These are phyloP conservation scores for Viola pubescens DNA, from an alignment of 441 rosid genomes.

Conservation along the genomic window DNA sequence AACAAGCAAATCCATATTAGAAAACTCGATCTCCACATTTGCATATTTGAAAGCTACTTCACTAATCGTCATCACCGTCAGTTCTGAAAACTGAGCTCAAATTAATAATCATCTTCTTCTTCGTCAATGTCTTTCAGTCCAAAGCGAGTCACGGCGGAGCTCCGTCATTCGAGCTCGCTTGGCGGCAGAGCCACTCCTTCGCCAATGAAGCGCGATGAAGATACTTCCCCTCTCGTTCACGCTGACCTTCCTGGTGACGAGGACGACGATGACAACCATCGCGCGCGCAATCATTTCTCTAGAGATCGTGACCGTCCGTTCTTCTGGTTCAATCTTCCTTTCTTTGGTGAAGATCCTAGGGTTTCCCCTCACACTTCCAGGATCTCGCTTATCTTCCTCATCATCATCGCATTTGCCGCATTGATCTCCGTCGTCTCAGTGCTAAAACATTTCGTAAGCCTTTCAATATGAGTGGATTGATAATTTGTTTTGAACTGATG, in stretches of 20 bases:
- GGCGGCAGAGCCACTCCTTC: slow-evolving; percentile 81
- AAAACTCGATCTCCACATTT: too few species aligned
- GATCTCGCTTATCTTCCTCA: slow-evolving; percentile 49
- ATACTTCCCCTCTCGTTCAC: slow-evolving; percentile 65
- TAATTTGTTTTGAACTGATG: neutral
- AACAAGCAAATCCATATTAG: too few species aligned
- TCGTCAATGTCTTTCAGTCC: slow-evolving; percentile 49
- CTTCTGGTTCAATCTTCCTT: slow-evolving; percentile 45
- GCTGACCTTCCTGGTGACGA: slow-evolving; percentile 32
- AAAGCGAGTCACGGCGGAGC: slow-evolving; percentile 84
- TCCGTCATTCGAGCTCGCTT: slow-evolving; percentile 80
- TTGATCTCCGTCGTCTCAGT: slow-evolving; percentile 64
- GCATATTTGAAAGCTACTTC: too few species aligned
- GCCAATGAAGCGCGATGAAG: slow-evolving; percentile 82
- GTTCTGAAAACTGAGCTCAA: too few species aligned
- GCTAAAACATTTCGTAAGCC: slow-evolving; percentile 58
- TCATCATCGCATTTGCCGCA: slow-evolving; percentile 39
- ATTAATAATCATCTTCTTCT: too few species aligned
- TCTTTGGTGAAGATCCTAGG: slow-evolving; percentile 73
- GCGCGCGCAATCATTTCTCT: slow-evolving; percentile 42
- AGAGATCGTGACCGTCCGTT: slow-evolving; percentile 78
- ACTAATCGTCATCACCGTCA: too few species aligned
- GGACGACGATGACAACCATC: slow-evolving; percentile 32
- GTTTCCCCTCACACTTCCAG: slow-evolving; percentile 46
- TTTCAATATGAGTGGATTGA: neutral